Evolutionary conservation across 176 grass and related monocot species (phyloP).

Genomic region (Aegilops umbellulata): DNA sequence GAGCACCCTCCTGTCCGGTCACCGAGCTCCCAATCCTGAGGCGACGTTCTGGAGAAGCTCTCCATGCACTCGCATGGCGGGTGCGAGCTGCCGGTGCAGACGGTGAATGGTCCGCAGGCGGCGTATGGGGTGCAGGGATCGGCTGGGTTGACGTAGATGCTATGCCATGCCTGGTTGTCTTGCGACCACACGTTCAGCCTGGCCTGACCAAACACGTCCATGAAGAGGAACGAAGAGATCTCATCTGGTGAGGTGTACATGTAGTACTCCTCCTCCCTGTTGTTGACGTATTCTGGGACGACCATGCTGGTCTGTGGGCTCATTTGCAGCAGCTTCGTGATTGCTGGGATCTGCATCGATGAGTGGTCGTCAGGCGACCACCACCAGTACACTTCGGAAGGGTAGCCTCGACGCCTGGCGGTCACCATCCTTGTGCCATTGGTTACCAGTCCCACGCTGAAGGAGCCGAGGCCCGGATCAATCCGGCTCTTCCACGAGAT

Average conservation of each 20-base stretch:
- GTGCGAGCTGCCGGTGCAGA: slow-evolving; percentile 17
- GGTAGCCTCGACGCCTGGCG: background rate
- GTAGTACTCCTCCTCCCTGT: slow-evolving; percentile 22
- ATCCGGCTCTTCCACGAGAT: background rate
- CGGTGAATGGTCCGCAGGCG: slow-evolving; percentile 40
- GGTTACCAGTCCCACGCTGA: background rate
- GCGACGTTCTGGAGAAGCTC: background rate
- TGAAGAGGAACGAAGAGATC: background rate
- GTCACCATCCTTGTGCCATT: background rate
- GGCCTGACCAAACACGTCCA: slow-evolving; percentile 26
- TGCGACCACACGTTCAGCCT: slow-evolving; percentile 18
- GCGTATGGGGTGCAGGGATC: slow-evolving; percentile 21
- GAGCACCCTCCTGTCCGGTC: slow-evolving; percentile 38
- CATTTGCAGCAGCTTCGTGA: background rate
- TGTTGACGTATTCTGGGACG: background rate
- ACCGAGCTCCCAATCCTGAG: slow-evolving; percentile 13
- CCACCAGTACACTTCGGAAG: background rate
- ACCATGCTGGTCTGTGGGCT: background rate
- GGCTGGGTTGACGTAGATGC: slow-evolving; percentile 15
- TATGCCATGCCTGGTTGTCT: slow-evolving; percentile 1
- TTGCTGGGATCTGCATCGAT: slow-evolving; percentile 6
- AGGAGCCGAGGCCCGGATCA: background rate
- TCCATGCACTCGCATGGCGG: slow-evolving; percentile 35
- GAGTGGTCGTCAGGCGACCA: background rate
- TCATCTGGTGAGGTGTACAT: slow-evolving; percentile 19